Evolutionary conservation across 345 rosid genomes (phyloP), one percentile per base, ranked within the genome.

Genomic region (Aegle marmelos): DNA sequence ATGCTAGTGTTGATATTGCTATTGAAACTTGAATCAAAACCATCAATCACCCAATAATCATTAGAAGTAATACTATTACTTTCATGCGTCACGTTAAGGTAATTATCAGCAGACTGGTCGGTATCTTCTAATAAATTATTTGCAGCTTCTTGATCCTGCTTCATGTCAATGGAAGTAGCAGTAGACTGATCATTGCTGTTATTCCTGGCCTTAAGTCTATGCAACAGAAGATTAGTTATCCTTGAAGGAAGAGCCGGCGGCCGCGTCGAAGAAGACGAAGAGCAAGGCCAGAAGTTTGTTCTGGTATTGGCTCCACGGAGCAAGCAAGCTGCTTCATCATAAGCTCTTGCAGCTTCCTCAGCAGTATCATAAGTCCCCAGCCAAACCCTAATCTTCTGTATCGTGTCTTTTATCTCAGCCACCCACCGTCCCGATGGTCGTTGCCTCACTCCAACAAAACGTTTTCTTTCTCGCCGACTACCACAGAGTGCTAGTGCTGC

Each of bases 281-380:
- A 63, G 27, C 78, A 72, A 54, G 87, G 90, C 83, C 86, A 84
- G 82, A 86, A 82, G 67, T 86, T 86, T 19, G 89, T 88, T 27
- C 91, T n/a, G 37, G 91, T 88, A 27, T 84, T 86, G 30, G 85
- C 83, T 61, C 91, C 91, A 9, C 86, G 87, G 59, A 86, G 89
- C 86, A 86, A 78, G 83, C 85, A 84, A 37, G 91, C 89, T 2
- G 89, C 91, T 57, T 88, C 88, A 39, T 86, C 91, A 19, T 88
- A 88, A 75, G 89, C 91, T 74, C 89, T 84, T 4, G 91, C 91
- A 27, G 89, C 89, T 78, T 88, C 84, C 71, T 86, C 87, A 4
- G 91, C 86, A 8, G 89, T 86, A 11, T 88, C 89, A 19, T 86
- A 88, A 2, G 87, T 88, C 11, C 91, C 91, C 33, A 88, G 19